Percentiles rank a stretch among this genome's conserved stretches.
Conservation (phyloP, 441 rosid species). For the Syzygium syzygioides region DNA sequence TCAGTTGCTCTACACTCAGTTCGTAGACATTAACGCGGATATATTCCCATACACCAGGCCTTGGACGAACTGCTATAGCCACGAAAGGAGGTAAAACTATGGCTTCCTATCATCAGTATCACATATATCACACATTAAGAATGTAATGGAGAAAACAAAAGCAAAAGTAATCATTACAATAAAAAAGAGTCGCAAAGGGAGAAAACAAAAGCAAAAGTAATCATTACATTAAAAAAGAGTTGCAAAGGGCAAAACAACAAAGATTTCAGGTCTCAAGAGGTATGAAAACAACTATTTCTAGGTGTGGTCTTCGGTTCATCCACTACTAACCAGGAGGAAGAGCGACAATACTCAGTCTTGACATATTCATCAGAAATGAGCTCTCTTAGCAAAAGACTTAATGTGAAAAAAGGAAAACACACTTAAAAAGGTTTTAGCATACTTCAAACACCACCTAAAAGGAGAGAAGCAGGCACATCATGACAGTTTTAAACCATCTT, state of each 20-base stretch:
- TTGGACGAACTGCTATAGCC: slow-evolving; percentile 86
- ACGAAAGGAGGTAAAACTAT: slow-evolving; percentile 90
- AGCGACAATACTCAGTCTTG: background rate
- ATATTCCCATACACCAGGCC: slow-evolving; percentile 98
- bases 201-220: background rate
- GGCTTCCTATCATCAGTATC: slow-evolving; percentile 60
- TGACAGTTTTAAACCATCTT: background rate
- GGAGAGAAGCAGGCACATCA: background rate
- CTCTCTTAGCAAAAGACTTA: background rate
- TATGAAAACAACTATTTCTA: background rate
- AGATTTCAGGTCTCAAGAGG: background rate
- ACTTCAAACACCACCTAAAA: background rate
- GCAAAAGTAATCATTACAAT: background rate
- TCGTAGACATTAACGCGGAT: slow-evolving; percentile 81
- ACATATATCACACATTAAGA: background rate
- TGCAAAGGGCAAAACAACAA: background rate
- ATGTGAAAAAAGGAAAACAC: background rate
- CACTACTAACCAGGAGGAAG: background rate
- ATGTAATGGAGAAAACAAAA: background rate
- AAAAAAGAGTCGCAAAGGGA: background rate
- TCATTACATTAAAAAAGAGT: background rate
- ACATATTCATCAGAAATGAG: background rate
- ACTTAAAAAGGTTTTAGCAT: background rate
- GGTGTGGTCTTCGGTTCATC: background rate
- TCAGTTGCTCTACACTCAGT: slow-evolving; percentile 77